phyloP scores from a whole-genome alignment of 768 basidiomycete species.

The Steccherinum ochraceum region DNA sequence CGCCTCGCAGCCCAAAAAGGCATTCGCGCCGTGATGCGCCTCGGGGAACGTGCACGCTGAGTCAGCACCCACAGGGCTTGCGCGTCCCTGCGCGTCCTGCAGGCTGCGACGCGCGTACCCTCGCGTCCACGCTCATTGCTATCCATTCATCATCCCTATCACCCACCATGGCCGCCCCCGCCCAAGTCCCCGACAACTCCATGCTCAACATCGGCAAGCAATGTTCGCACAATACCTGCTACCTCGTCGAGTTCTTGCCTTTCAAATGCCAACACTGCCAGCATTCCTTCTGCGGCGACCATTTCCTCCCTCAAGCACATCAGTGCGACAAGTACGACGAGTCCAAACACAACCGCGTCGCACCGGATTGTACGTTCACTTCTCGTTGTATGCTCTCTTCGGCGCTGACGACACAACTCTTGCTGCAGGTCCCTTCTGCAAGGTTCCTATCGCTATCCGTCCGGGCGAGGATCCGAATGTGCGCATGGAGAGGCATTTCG shows the following conservation, averaged over 20 bases:
- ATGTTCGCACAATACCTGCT: conserved; percentile 61
- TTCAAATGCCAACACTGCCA: conserved; percentile 83
- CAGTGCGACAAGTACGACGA: conserved; percentile 67
- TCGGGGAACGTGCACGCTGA: no score
- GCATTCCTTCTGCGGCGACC: conserved; percentile 67
- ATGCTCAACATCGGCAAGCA: conserved; percentile 65
- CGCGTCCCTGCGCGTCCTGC: conserved; percentile 16
- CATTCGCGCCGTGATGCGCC: no score
- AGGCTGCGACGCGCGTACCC: conserved; percentile 11
- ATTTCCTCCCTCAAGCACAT: conserved; percentile 67
- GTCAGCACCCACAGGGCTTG: no score
- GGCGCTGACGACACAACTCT: not conserved
- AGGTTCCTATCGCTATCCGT: conserved; percentile 66
- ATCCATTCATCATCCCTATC: conserved; percentile 1
- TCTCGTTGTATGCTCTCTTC: not conserved
- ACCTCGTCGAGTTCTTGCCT: conserved; percentile 76
- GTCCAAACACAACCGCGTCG: conserved; percentile 63
- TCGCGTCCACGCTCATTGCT: conserved; percentile 1
- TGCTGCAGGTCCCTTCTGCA: conserved; percentile 65
- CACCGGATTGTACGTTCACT: conserved; percentile 60
- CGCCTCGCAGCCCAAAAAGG: no score
- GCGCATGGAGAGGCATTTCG: conserved; percentile 74
- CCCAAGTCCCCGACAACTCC: conserved; percentile 44
- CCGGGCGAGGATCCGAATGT: conserved; percentile 75
- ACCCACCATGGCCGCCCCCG: conserved; percentile 29